Evolutionary conservation across 2,329 filamentous ascomycete genomes (phyloP), one percentile per base, ranked within the genome.

Genomic region (Scortechinia acanthostroma): DNA sequence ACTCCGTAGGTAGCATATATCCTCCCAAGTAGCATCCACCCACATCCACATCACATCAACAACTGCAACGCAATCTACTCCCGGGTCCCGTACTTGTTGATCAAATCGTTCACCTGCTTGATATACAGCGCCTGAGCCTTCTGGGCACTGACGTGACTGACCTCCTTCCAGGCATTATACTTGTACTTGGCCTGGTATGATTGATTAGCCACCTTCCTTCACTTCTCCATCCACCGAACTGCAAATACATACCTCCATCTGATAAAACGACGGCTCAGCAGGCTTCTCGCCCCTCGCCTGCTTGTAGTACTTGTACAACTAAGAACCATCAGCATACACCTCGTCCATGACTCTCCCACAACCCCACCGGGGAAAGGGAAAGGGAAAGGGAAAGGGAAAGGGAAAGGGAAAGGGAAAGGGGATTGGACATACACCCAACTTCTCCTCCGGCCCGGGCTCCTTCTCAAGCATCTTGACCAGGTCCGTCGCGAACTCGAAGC

Each of bases 31-130:
- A 30, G n/a, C 10, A 30, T 10, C n/a, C 25, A 30, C 25, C 25
- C 25, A 30, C 10, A 30, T 30, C 10, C 25, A 30, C n/a, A n/a
- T n/a, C n/a, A 10, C 10, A n/a, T 30, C 25, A 10, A 30, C 25
- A 30, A 10, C 10, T 30, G n/a, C n/a, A n/a, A 30, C n/a, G 25
- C 25, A n/a, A 30, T 30, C n/a, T 30, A 10, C 10, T 10, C 6
- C 6, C 35, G 35, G 35, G 35, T 40, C 6, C 35, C 35, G 35
- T 40, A 40, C 35, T 40, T 40, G 10, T 19, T 19, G 35, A 40
- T 40, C 14, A 13, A 19, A 40, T 13, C 20, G 35, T 40, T 19
- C 6, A 40, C 35, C 10, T 13, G 17, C 35, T 40, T 19, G 17
- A 40, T 40, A 17, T 40, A 40, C 6, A 40, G 35, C 14, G 17